Evolutionary conservation across 2,329 filamentous ascomycete species (phyloP), one percentile per base, ranked within the genome.

Genomic region (Penicillium sp.): DNA sequence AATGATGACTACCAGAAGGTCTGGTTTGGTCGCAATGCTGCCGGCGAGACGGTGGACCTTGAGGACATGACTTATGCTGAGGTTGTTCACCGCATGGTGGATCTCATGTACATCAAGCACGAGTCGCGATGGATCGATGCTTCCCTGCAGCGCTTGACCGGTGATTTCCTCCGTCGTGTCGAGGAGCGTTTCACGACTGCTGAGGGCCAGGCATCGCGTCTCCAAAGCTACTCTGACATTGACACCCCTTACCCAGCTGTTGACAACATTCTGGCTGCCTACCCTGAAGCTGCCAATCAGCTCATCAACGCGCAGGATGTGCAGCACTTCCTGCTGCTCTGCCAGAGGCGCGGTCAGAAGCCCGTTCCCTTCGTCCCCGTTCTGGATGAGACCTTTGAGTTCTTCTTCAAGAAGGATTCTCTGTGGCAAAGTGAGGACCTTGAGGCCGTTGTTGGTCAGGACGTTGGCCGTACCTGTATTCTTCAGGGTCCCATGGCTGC

Each of bases 391-490:
- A 95, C 92, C 68, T 99, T 99, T 60, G 93, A 99, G 69, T 95
- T 95, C 75, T 99, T 89, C 78, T 99, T 99, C 86, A 99, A 99
- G 84, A 99, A 99, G 78, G 93, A 99, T 71, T 99, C 93, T 1
- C 81, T 99, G 7, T 99, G 93, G 93, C 93, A 99, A 74, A 97
- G 93, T 1, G 93, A 99, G 73, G 93, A 99, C 65, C 79, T 99
- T 10, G 92, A 95, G 64, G 93, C 93, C 46, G 91, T 99, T 50
- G 91, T 96, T 53, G 92, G 80, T 60, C 93, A 97, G 73, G 95
- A 99, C 67, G 93, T 99, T 51, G 91, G 89, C 56, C 84, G 95
- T 67, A 95, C 91, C 37, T 96, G 91, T 76, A 96, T 99, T 67
- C 78, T 99, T 31, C 93, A 99, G 70, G 95, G 93, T 14, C 93